Evolutionary conservation across 179 eudicot species (phyloP).

Genomic region (Nepenthes alata): DNA sequence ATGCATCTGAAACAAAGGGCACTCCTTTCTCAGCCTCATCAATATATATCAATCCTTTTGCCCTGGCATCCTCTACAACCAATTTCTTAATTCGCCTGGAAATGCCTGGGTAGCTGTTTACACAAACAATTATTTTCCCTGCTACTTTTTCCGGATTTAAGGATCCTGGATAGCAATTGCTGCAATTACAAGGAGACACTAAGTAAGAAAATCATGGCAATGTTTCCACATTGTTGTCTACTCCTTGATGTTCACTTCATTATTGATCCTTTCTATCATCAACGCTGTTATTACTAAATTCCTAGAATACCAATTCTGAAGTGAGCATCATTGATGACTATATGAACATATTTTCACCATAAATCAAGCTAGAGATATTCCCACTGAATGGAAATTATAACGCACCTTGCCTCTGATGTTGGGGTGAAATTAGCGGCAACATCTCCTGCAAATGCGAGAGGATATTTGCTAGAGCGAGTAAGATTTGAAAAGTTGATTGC

Average conservation of each 20-base stretch:
- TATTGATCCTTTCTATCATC: neutral
- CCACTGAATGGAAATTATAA: neutral
- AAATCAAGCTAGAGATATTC: too few relatives aligned
- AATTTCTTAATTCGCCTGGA: constrained; percentile 38
- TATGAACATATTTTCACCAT: too few relatives aligned
- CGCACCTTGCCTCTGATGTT: constrained; percentile 45
- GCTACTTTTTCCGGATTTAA: constrained; percentile 30
- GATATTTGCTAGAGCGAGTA: constrained; percentile 25
- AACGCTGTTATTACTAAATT: neutral
- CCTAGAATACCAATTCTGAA: neutral
- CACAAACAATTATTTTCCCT: constrained; percentile 49
- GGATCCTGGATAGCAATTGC: constrained; percentile 58
- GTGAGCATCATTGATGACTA: too few relatives aligned
- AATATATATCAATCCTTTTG: constrained; percentile 30
- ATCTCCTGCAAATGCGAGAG: constrained; percentile 40
- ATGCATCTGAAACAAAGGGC: constrained; percentile 32
- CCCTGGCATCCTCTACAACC: constrained; percentile 40
- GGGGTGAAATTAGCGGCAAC: constrained; percentile 32
- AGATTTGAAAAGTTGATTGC: constrained; percentile 43
- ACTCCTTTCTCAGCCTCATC: constrained; percentile 22
- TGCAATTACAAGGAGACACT: constrained; percentile 11
- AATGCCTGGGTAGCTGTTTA: constrained; percentile 23
- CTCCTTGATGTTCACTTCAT: neutral
- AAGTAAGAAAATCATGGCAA: neutral
- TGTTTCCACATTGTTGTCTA: too few relatives aligned